A percentile compares a stretch with the other conserved stretches of the same genome.
These are phyloP conservation scores for Vickermania ingenoplastis DNA, from an alignment of 208 protist genomes.

Conservation along the genomic window DNA sequence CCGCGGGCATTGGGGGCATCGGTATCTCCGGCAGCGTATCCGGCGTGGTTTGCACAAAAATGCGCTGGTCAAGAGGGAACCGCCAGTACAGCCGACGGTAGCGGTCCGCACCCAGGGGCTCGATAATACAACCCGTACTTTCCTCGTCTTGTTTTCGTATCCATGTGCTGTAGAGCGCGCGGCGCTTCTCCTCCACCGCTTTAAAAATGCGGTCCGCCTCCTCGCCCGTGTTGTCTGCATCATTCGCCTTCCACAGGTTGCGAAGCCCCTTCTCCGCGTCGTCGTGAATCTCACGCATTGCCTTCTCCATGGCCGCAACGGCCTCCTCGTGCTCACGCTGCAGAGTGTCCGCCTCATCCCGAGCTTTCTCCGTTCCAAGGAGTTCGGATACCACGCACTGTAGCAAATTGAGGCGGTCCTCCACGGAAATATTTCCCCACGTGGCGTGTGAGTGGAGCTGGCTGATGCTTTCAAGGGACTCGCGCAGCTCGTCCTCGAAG, in stretches of 20 bases:
- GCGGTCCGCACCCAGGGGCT: constrained; percentile 77
- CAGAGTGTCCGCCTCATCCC: constrained; percentile 46
- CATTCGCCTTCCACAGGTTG: constrained; percentile 12
- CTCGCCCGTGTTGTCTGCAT: background rate
- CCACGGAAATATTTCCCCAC: constrained; percentile 74
- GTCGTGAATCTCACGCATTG: constrained; percentile 54
- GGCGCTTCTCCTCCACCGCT: constrained; percentile 22
- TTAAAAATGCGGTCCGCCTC: constrained; percentile 23
- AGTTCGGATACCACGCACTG: constrained; percentile 63
- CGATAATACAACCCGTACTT: constrained; percentile 44
- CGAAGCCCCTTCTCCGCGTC: constrained; percentile 72
- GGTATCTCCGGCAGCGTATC: constrained; percentile 21
- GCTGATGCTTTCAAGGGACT: constrained; percentile 45
- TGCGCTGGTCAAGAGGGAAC: constrained; percentile 55
- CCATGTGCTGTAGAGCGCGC: constrained; percentile 19
- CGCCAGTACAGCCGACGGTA: constrained; percentile 83
- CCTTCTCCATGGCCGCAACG: constrained; percentile 29
- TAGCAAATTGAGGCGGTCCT: constrained; percentile 69
- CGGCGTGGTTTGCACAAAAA: constrained; percentile 63
- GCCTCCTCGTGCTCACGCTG: constrained; percentile 41
- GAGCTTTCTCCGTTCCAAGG: constrained; percentile 32
- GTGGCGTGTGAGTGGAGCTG: constrained; percentile 49
- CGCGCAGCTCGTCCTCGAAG: constrained; percentile 38
- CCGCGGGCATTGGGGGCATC: constrained; percentile 25
- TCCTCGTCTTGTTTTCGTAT: constrained; percentile 31